phyloP scores from a whole-genome alignment of 345 rosid genomes.

The Gossypium sturtianum region DNA sequence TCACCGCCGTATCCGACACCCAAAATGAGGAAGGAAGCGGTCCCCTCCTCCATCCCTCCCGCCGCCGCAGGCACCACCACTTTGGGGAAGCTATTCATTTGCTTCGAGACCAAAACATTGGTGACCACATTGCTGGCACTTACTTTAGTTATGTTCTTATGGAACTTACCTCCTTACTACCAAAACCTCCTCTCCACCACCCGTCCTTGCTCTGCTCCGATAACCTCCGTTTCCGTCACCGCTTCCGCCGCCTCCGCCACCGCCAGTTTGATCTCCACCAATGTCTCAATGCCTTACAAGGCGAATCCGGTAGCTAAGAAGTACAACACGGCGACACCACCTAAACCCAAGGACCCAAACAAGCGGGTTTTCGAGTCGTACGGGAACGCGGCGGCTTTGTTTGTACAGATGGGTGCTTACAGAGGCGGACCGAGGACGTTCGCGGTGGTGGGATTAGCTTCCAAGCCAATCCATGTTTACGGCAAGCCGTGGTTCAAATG shows the following conservation, averaged over 20 bases:
- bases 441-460: constrained; percentile 74
- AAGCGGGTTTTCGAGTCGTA: constrained; percentile 60
- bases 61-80: constrained; percentile 17
- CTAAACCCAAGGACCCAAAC: constrained; percentile 40
- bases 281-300: not conserved
- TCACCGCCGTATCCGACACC: constrained; percentile 3
- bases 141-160: constrained; percentile 56
- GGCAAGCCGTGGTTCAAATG: constrained; percentile 76
- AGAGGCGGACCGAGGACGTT: constrained; percentile 72
- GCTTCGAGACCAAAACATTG: constrained; percentile 60
- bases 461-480: constrained; percentile 70
- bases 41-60: constrained; percentile 23
- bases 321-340: constrained; percentile 19
- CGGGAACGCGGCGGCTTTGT: constrained; percentile 75
- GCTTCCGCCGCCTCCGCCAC: constrained; percentile 14
- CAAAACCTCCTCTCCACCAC: constrained; percentile 53
- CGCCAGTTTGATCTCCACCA: not conserved
- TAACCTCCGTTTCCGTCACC: constrained; percentile 15
- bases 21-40: constrained; percentile 50
- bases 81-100: constrained; percentile 31
- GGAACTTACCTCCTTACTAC: constrained; percentile 76
- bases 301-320: constrained; percentile 17
- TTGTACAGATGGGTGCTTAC: constrained; percentile 82
- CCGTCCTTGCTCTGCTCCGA: constrained; percentile 16
- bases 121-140: constrained; percentile 57